Percentiles rank a stretch among this genome's conserved stretches.
Evolutionary conservation across 2,329 filamentous ascomycete species (phyloP).

Genomic region (Aspergillus sojae): DNA sequence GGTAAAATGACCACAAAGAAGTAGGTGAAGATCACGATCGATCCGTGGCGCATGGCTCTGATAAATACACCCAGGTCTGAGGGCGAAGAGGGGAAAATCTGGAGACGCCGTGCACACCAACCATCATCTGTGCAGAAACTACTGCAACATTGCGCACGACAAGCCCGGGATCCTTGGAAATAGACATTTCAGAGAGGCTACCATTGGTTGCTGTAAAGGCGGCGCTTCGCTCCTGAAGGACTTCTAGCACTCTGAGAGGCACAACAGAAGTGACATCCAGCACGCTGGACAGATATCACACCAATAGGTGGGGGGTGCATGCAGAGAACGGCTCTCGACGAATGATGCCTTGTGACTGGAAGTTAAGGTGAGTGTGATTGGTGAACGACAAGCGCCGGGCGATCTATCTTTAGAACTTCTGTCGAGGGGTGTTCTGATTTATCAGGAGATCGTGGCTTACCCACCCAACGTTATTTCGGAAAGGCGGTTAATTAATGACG

Average conservation of each 20-base stretch:
- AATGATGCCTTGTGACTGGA: slow-evolving; percentile 16
- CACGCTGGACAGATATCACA: slow-evolving; percentile 6
- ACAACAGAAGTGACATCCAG: slow-evolving; percentile 3
- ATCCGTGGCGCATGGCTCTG: slow-evolving; percentile 27
- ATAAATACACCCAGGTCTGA: slow-evolving; percentile 30
- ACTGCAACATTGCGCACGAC: slow-evolving; percentile 37
- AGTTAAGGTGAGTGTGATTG: slow-evolving; percentile 24
- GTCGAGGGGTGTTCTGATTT: not conserved
- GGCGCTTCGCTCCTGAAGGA: slow-evolving; percentile 23
- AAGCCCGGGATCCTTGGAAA: slow-evolving; percentile 17
- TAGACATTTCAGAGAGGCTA: slow-evolving; percentile 12
- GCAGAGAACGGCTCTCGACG: slow-evolving; percentile 26
- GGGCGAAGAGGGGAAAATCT: slow-evolving; percentile 19
- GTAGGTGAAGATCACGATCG: slow-evolving; percentile 24
- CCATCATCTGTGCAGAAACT: slow-evolving; percentile 30
- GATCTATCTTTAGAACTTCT: slow-evolving; percentile 34
- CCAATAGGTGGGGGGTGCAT: slow-evolving; percentile 21
- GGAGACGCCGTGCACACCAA: slow-evolving; percentile 17
- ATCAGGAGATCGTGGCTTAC: not conserved
- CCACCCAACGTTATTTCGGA: slow-evolving; percentile 1
- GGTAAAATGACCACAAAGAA: slow-evolving; percentile 26
- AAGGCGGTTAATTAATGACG: slow-evolving; percentile 5
- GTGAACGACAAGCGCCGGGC: slow-evolving; percentile 29
- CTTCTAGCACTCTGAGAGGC: slow-evolving; percentile 16
- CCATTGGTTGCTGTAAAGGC: slow-evolving; percentile 20